A percentile compares a stretch with the other conserved stretches of the same genome.
phyloP scores from a whole-genome alignment of 148 eudicot genomes.

The Cornus suecica region DNA sequence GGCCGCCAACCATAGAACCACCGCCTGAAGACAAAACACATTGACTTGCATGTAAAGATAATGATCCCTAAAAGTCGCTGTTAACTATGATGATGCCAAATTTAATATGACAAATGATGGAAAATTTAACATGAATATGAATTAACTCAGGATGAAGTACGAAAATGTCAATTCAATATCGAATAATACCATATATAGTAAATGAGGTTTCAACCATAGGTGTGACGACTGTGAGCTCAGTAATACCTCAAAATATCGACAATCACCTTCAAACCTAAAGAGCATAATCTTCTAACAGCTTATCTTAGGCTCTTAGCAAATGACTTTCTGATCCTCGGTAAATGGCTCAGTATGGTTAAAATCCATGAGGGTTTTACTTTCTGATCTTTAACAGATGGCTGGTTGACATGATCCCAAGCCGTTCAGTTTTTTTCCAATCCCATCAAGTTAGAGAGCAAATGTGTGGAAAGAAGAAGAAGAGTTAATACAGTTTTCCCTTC shows the following conservation, averaged over 20 bases:
- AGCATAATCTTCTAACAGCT: background rate
- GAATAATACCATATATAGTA: background rate
- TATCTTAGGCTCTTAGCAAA: background rate
- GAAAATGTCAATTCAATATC: background rate
- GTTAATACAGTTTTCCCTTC: too few relatives aligned
- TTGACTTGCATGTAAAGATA: background rate
- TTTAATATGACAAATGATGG: background rate
- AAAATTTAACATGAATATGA: background rate
- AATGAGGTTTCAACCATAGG: background rate
- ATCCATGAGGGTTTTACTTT: background rate
- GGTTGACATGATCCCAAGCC: background rate
- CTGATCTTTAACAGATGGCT: background rate
- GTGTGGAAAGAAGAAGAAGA: background rate
- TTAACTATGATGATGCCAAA: background rate
- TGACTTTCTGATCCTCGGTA: background rate
- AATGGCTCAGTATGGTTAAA: too few relatives aligned
- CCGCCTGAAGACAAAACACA: slow-evolving; percentile 57
- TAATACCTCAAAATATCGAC: background rate
- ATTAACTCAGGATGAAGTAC: background rate
- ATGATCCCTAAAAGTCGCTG: background rate
- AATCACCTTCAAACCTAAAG: background rate
- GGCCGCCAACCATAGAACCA: slow-evolving; percentile 97
- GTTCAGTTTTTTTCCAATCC: background rate
- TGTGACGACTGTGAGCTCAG: background rate
- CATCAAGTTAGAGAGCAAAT: background rate